phyloP scores from a whole-genome alignment of 768 basidiomycete genomes.

The Leucocoprinus leucothites region DNA sequence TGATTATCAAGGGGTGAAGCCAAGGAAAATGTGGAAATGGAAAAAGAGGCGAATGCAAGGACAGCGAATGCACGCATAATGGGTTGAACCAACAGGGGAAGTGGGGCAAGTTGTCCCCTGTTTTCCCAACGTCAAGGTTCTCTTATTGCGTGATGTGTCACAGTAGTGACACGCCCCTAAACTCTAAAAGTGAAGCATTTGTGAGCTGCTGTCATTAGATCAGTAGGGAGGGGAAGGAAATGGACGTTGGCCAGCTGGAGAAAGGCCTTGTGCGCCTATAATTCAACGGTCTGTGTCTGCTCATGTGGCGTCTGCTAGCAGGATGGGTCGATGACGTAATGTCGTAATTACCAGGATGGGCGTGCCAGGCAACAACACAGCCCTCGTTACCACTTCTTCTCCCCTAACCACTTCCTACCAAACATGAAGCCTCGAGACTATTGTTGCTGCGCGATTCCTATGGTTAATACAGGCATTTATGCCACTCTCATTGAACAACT shows the following conservation, averaged over 20 bases:
- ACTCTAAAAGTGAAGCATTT: too few relatives aligned
- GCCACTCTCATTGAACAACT: constrained; percentile 75
- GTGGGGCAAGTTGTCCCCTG: background rate
- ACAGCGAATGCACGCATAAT: constrained; percentile 12
- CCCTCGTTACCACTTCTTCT: constrained; percentile 12
- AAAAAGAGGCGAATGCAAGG: background rate
- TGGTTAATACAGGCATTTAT: constrained; percentile 90
- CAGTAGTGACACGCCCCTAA: background rate
- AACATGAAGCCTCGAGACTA: constrained; percentile 80
- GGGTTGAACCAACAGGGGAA: constrained; percentile 2
- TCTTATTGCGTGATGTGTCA: background rate
- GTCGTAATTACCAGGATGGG: constrained; percentile 3
- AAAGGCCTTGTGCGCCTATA: too few relatives aligned
- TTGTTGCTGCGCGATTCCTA: constrained; percentile 91
- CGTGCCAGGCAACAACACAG: constrained; percentile 4
- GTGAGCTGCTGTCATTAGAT: too few relatives aligned
- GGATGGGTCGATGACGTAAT: background rate
- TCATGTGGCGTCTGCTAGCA: background rate
- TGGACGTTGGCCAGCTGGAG: too few relatives aligned
- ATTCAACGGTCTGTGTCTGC: too few relatives aligned
- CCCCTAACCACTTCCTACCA: background rate
- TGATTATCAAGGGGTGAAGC: constrained; percentile 21
- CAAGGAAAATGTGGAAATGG: constrained; percentile 16
- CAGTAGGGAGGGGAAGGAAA: too few relatives aligned
- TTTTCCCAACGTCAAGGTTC: background rate